phyloP scores from a whole-genome alignment of 2,329 filamentous ascomycete genomes.

The Ophiostoma piceae region DNA sequence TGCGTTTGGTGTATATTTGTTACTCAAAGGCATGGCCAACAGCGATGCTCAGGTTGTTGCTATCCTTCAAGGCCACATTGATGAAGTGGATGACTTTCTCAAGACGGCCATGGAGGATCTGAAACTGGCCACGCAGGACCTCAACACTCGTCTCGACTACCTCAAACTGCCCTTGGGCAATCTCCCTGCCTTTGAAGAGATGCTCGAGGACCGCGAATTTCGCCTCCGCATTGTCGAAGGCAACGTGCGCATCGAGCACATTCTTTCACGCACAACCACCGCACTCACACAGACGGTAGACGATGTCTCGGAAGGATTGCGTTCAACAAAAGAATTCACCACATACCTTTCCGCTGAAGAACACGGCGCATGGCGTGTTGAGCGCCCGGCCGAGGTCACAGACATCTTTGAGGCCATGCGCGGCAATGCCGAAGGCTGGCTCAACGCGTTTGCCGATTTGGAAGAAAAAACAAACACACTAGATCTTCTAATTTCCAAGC shows the following conservation, averaged over 20 bases:
- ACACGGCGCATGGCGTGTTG: constrained; percentile 54
- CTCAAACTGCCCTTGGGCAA: constrained; percentile 81
- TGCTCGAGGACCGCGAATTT: constrained; percentile 80
- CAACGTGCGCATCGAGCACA: constrained; percentile 87
- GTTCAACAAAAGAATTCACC: constrained; percentile 69
- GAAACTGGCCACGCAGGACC: constrained; percentile 68
- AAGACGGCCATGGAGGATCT: constrained; percentile 83
- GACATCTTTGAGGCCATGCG: constrained; percentile 86
- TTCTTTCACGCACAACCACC: constrained; percentile 70
- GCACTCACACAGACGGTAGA: constrained; percentile 71
- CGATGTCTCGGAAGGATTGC: constrained; percentile 73
- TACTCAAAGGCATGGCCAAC: constrained; percentile 80
- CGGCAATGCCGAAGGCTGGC: constrained; percentile 88
- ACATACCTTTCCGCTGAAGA: constrained; percentile 66
- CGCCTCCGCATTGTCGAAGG: constrained; percentile 76
- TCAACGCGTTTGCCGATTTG: constrained; percentile 69
- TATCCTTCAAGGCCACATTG: constrained; percentile 86
- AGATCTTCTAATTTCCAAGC: constrained; percentile 62
- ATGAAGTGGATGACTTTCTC: constrained; percentile 88
- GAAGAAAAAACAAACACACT: constrained; percentile 67
- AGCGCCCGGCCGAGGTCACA: constrained; percentile 54
- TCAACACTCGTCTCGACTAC: constrained; percentile 72
- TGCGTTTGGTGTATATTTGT: constrained; percentile 83
- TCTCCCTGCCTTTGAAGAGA: constrained; percentile 73
- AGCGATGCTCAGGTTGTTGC: constrained; percentile 81